phyloP scores from a whole-genome alignment of 768 basidiomycete species.

The Suillus variegatus region DNA sequence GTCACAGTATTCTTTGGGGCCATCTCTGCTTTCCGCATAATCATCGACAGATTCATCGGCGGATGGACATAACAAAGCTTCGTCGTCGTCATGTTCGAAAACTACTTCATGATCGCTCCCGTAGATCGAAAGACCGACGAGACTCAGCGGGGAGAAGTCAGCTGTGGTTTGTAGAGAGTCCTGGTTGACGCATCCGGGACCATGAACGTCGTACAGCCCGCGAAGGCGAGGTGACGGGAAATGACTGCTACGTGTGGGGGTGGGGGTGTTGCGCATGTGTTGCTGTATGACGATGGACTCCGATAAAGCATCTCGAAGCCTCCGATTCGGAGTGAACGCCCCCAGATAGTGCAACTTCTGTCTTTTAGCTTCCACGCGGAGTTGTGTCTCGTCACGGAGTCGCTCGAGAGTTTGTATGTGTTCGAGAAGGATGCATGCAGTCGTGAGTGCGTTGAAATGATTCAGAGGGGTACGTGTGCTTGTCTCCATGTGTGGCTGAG shows the following conservation, averaged over 20 bases:
- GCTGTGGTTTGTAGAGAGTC: constrained; percentile 24
- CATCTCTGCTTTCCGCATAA: background rate
- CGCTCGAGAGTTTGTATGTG: constrained; percentile 25
- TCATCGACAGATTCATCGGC: constrained; percentile 23
- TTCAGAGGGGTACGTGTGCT: constrained; percentile 5
- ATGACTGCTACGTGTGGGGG: constrained; percentile 8
- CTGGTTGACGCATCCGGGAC: constrained; percentile 25
- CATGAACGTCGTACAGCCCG: constrained; percentile 31
- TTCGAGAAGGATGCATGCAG: constrained; percentile 29
- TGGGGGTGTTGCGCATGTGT: constrained; percentile 21
- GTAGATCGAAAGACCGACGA: constrained; percentile 3
- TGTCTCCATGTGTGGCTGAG: background rate
- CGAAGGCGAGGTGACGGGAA: constrained; percentile 29
- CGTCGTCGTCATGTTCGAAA: constrained; percentile 30
- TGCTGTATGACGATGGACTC: background rate
- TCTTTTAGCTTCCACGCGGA: constrained; percentile 2
- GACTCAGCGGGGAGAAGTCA: constrained; percentile 25
- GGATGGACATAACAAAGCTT: constrained; percentile 24
- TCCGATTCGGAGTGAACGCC: background rate
- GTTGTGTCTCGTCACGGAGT: constrained; percentile 7
- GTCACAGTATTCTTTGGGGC: background rate
- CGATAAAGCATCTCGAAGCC: background rate
- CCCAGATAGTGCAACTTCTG: background rate
- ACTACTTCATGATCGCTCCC: constrained; percentile 13
- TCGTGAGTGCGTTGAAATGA: constrained; percentile 28